phyloP scores from a whole-genome alignment of 176 grass and related monocot genomes.

The Dendrocalamus sinicus region DNA sequence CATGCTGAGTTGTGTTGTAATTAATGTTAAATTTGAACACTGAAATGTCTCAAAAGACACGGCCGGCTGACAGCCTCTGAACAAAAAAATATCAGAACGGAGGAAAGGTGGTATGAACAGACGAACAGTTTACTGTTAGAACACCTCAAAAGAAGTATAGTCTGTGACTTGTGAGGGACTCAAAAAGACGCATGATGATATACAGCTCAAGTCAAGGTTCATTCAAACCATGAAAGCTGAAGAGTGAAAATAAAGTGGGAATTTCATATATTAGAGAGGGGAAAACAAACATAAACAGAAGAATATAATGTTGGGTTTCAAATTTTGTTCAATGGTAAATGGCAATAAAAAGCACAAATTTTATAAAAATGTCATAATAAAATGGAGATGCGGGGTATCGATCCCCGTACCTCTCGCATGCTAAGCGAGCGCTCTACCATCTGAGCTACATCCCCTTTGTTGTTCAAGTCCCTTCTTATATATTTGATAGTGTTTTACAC shows the following conservation, averaged over 20 bases:
- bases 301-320: not conserved
- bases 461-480: fast-evolving
- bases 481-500: fast-evolving
- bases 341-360: not conserved
- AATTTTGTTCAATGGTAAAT: not conserved
- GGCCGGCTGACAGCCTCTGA: not conserved
- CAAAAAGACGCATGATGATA: conserved; percentile 4
- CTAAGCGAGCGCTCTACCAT: conserved; percentile 99
- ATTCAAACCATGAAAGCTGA: not conserved
- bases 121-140: not conserved
- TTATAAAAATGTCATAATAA: not conserved
- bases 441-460: conserved; percentile 88
- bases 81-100: not conserved
- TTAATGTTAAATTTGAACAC: conserved; percentile 5
- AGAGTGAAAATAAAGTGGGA: not conserved
- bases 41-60: conserved; percentile 4
- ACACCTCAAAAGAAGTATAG: conserved; percentile 24
- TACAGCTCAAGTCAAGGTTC: not conserved
- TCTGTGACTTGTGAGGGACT: not conserved
- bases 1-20: not conserved
- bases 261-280: not conserved
- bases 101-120: not conserved
- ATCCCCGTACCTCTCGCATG: conserved; percentile 99
- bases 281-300: not conserved
- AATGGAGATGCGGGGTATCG: conserved; percentile 92